phyloP scores from a whole-genome alignment of 2,329 filamentous ascomycete species.

The Penicillium sp. region DNA sequence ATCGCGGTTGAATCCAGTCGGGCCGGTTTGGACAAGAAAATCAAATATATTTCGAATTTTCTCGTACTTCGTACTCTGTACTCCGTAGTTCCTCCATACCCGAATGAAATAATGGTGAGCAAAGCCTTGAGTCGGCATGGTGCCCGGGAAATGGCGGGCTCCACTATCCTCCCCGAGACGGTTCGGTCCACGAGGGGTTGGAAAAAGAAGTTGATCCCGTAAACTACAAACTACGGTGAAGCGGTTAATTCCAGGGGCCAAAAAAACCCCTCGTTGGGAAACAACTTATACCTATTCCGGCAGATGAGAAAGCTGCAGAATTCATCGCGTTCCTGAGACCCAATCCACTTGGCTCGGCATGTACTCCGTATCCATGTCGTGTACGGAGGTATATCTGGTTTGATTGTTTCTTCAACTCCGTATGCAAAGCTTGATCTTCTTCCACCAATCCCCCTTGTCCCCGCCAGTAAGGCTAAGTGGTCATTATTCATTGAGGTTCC shows the following conservation, averaged over 20 bases:
- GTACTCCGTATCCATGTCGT: too few relatives aligned
- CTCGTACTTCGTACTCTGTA: too few relatives aligned
- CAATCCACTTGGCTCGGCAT: too few relatives aligned
- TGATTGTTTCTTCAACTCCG: constrained; percentile 1
- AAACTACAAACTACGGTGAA: constrained; percentile 21
- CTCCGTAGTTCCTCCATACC: too few relatives aligned
- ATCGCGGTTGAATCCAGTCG: constrained; percentile 14
- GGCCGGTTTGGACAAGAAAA: too few relatives aligned
- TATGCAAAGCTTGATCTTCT: constrained; percentile 9
- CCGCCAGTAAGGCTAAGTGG: constrained; percentile 8
- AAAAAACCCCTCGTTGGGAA: neutral
- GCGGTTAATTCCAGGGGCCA: constrained; percentile 6
- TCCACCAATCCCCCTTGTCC: constrained; percentile 2
- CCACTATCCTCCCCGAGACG: constrained; percentile 18
- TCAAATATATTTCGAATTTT: too few relatives aligned
- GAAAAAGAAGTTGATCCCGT: constrained; percentile 5
- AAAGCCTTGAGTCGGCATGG: constrained; percentile 13
- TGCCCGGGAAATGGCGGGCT: constrained; percentile 13
- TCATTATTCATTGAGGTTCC: neutral
- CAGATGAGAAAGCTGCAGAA: too few relatives aligned
- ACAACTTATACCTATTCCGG: too few relatives aligned
- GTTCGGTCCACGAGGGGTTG: constrained; percentile 14
- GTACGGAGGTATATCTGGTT: too few relatives aligned
- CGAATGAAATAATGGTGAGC: too few relatives aligned
- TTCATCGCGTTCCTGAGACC: too few relatives aligned